These are phyloP conservation scores for Beauveria brongniartii DNA, from an alignment of 2,329 filamentous ascomycete species.

Conservation along the genomic window DNA sequence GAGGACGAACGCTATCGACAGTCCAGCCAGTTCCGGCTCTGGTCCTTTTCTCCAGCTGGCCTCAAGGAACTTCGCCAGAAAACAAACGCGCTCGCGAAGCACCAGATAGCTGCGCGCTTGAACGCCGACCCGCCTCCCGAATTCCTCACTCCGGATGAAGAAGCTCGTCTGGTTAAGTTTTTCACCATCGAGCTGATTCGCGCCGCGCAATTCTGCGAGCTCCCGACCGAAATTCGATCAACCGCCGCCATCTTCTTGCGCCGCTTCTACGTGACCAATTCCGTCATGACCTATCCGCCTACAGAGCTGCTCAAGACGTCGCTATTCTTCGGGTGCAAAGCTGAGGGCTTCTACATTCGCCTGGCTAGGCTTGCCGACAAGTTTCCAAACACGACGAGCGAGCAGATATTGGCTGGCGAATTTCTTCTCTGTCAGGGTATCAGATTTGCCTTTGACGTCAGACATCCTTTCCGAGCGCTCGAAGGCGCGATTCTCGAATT, in stretches of 20 bases:
- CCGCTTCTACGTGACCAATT: constrained; percentile 93
- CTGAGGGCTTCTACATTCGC: constrained; percentile 73
- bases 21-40: constrained; percentile 83
- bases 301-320: constrained; percentile 82
- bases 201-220: constrained; percentile 45
- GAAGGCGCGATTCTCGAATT: constrained; percentile 84
- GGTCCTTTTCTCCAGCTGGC: constrained; percentile 76
- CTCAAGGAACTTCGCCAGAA: constrained; percentile 64
- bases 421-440: constrained; percentile 89
- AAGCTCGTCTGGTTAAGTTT: constrained; percentile 71
- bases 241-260: constrained; percentile 86
- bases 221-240: constrained; percentile 41
- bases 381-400: constrained; percentile 62
- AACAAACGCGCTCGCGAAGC: constrained; percentile 67
- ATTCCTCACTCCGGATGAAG: constrained; percentile 76
- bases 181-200: constrained; percentile 56
- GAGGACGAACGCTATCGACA: constrained; percentile 89
- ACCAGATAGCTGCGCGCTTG: constrained; percentile 51
- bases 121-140: constrained; percentile 54
- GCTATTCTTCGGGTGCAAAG: constrained; percentile 89
- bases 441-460: constrained; percentile 87
- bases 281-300: constrained; percentile 91
- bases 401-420: constrained; percentile 83
- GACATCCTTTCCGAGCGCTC: constrained; percentile 80
- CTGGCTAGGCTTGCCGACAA: constrained; percentile 57